Percentiles rank a stretch among this genome's conserved stretches.
phyloP scores from a whole-genome alignment of 805 yeast species.

The Starmerella powellii region DNA sequence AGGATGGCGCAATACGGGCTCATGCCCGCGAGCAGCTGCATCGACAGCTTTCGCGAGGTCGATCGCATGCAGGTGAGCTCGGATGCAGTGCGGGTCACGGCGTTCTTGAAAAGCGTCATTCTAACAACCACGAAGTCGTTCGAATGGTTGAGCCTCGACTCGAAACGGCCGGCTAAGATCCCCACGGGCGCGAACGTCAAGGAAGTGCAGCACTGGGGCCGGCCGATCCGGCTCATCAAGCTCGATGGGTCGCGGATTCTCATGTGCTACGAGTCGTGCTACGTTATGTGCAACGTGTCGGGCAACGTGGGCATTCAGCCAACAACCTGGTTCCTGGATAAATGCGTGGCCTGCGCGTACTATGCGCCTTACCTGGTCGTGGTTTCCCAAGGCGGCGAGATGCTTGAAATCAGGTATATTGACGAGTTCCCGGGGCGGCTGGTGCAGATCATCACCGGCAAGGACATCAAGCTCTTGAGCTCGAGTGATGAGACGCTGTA shows the following conservation, averaged over 20 bases:
- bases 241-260: slow-evolving; percentile 43
- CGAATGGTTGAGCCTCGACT: slow-evolving; percentile 50
- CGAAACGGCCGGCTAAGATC: slow-evolving; percentile 42
- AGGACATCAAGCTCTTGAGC: slow-evolving; percentile 43
- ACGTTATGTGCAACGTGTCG: slow-evolving; percentile 48
- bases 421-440: slow-evolving; percentile 25
- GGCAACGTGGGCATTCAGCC: slow-evolving; percentile 32
- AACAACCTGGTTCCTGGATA: slow-evolving; percentile 33
- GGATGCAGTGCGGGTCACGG: slow-evolving; percentile 48
- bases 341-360: slow-evolving; percentile 29
- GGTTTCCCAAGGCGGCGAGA: slow-evolving; percentile 42
- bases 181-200: slow-evolving; percentile 31
- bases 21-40: slow-evolving; percentile 13
- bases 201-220: slow-evolving; percentile 27
- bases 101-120: slow-evolving; percentile 53
- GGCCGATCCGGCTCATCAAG: slow-evolving; percentile 39
- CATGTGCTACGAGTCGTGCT: slow-evolving; percentile 59
- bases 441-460: slow-evolving; percentile 61
- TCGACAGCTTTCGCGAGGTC: slow-evolving; percentile 35
- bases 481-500: slow-evolving; percentile 32
- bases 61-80: slow-evolving; percentile 41
- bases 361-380: slow-evolving; percentile 37
- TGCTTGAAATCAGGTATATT: slow-evolving; percentile 57
- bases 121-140: slow-evolving; percentile 52
- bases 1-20: slow-evolving; percentile 14